Base-by-base conservation (phyloP, 2,329 filamentous ascomycete species). In the Xylariaceae sp. region DNA sequence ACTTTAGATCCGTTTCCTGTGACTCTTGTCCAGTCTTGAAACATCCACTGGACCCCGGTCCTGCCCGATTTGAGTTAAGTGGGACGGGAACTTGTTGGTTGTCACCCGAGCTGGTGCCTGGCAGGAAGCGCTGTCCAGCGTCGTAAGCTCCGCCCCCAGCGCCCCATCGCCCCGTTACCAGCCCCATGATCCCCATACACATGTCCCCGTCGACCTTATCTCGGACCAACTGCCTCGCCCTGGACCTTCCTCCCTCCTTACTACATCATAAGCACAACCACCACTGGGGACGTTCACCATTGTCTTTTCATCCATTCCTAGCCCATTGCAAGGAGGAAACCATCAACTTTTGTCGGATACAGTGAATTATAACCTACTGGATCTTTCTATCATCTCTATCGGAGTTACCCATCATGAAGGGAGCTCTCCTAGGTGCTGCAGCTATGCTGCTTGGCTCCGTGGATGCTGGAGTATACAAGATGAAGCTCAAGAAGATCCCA, bases 401-500 rank as follows among this genome's bases (percentile, higher is more conserved):
- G 16, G 50, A 54, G 50, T 55, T 51, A 63, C 63, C 65, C 68
- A 73, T 53, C 66, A 97, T 96, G 90, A 96, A 94, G 83, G 81
- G 81, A 66, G 73, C 82, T 68, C 71, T 88, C 59, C 67, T 95
- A 61, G 73, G 88, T 64, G 83, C 87, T 63, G 80, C 81, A 69
- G 81, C 82, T 59, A 75, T 82, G 71, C 79, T 94, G 74, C 75
- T 89, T 60, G 85, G 85, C 72, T 81, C 83, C 63, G 85, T 85
- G 62, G 77, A 85, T 62, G 90, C 88, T 55, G 88, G 81, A 59
- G 75, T 95, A 52, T 88, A 97, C 80, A 94, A 88, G 76, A 83
- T 96, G 78, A 92, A 94, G 77, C 83, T 98, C 60, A 85, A 96
- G 78, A 98, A 98, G 83, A 72, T 97, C 47, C 84, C 92, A 53